phyloP scores from a whole-genome alignment of 805 yeast genomes.

The Cyberlindnera suaveolens region DNA sequence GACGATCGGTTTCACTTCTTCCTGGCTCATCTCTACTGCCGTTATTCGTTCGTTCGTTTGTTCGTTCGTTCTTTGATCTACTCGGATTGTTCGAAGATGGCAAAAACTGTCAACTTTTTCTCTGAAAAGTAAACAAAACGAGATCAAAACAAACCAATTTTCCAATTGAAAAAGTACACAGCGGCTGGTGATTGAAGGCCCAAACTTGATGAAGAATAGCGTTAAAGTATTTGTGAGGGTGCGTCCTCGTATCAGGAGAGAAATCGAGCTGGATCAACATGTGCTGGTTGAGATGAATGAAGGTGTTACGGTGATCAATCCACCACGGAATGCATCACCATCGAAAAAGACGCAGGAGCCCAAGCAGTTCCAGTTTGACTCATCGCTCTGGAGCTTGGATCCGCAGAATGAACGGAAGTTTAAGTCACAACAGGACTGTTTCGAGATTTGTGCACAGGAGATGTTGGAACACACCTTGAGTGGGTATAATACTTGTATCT shows the following conservation, averaged over 20 bases:
- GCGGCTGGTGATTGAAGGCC: background rate
- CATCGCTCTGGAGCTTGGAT: conserved; percentile 44
- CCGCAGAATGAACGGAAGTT: conserved; percentile 24
- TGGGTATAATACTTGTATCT: conserved; percentile 69
- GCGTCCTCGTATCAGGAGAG: conserved; percentile 33
- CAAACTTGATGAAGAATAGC: conserved; percentile 13
- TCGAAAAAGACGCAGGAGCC: conserved; percentile 7
- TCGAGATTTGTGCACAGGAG: conserved; percentile 49
- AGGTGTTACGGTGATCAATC: conserved; percentile 9
- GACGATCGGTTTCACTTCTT: conserved; percentile 8
- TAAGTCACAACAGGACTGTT: conserved; percentile 46
- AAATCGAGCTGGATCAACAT: conserved; percentile 8
- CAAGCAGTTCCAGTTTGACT: conserved; percentile 44
- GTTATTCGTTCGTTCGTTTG: background rate
- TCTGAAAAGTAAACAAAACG: too few species aligned
- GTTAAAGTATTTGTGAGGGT: conserved; percentile 49
- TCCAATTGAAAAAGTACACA: too few species aligned
- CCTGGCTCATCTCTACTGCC: conserved; percentile 4
- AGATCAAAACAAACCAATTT: too few species aligned
- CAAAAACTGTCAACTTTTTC: too few species aligned
- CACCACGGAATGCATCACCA: conserved; percentile 10
- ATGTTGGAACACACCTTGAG: conserved; percentile 55
- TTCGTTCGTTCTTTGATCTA: too few species aligned
- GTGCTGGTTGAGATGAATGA: conserved; percentile 17
- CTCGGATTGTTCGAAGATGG: too few species aligned